Conservation (phyloP, 148 eudicot species). For the Vaccinium macrocarpon region DNA sequence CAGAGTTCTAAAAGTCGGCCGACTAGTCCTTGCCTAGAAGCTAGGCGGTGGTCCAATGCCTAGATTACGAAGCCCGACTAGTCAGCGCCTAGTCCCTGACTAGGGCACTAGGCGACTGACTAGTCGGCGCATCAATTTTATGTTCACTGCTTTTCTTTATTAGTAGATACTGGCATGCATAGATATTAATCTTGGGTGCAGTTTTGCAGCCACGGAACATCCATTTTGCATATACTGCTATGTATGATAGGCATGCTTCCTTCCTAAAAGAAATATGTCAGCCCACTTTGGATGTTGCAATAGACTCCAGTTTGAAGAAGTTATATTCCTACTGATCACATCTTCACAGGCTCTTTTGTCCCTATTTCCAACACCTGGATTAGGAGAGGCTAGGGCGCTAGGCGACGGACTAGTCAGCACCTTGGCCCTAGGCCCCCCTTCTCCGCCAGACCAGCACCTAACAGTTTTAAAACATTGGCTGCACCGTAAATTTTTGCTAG, state of each 20-base stretch:
- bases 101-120: too few species aligned
- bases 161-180: not conserved
- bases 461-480: too few species aligned
- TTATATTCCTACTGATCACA: not conserved
- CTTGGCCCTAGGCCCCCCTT: too few species aligned
- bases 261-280: not conserved
- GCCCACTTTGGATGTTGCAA: conserved; percentile 1
- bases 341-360: not conserved
- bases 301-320: not conserved
- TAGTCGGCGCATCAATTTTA: not conserved
- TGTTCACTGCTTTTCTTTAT: not conserved
- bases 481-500: too few species aligned
- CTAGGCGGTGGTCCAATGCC: too few species aligned
- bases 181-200: not conserved
- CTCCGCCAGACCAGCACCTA: too few species aligned
- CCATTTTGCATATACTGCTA: not conserved
- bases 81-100: too few species aligned
- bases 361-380: not conserved
- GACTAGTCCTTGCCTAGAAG: too few species aligned
- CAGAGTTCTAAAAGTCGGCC: too few species aligned
- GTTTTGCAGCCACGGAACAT: not conserved
- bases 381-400: too few species aligned
- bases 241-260: not conserved
- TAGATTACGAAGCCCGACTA: too few species aligned
- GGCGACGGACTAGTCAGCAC: too few species aligned